Evolutionary conservation across 768 basidiomycete species (phyloP).

Genomic region (Megacollybia marginata): DNA sequence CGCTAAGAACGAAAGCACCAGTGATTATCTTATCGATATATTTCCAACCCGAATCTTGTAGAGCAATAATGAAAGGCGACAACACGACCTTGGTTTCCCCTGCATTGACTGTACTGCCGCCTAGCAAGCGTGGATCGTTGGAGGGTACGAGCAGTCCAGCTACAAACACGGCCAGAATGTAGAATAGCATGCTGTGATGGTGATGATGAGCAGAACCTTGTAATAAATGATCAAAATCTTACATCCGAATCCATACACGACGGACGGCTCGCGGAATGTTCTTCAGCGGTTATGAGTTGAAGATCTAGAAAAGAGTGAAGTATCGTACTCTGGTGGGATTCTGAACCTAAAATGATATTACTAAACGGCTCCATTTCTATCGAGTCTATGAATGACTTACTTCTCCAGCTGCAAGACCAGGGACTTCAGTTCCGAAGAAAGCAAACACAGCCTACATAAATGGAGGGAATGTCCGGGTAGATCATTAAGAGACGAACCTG

Average conservation of each 20-base stretch:
- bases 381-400: no score
- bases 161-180: constrained; percentile 22
- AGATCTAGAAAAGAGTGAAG: constrained; percentile 11
- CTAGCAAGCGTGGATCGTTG: constrained; percentile 14
- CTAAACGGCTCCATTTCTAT: no score
- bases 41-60: neutral
- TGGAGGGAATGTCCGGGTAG: no score
- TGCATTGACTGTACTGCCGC: neutral
- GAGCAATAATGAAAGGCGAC: neutral
- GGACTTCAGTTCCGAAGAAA: neutral
- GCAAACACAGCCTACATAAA: neutral
- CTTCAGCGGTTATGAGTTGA: constrained; percentile 41
- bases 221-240: constrained; percentile 23
- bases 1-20: neutral
- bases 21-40: neutral
- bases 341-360: neutral
- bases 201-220: neutral
- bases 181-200: constrained; percentile 18
- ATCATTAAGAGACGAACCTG: neutral
- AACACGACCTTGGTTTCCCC: neutral
- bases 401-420: neutral
- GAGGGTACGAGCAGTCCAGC: constrained; percentile 23
- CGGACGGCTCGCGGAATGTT: constrained; percentile 18
- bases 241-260: constrained; percentile 26
- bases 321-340: neutral